These are phyloP conservation scores for Eutrema japonicum DNA, from an alignment of 345 rosid genomes.

Conservation along the genomic window DNA sequence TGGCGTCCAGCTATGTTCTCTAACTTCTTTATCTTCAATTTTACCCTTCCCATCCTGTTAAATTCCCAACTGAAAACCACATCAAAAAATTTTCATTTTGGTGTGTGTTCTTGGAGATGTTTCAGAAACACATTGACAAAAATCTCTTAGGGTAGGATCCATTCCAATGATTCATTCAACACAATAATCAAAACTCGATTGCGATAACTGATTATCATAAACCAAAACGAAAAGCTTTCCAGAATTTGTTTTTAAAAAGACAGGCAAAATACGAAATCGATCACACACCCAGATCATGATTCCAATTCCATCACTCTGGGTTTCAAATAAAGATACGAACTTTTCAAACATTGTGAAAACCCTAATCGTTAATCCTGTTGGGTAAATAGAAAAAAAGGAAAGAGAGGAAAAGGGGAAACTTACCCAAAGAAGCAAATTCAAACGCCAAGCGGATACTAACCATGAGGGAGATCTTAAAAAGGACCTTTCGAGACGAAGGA, in stretches of 20 bases:
- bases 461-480: conserved; percentile 43
- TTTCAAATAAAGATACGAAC: background rate
- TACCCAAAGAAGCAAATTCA: conserved; percentile 41
- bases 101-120: background rate
- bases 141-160: background rate
- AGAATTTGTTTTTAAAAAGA: background rate
- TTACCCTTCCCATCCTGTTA: conserved; percentile 89
- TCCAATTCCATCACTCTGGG: background rate
- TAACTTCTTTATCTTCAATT: conserved; percentile 80
- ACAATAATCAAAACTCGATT: background rate
- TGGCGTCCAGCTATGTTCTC: conserved; percentile 71
- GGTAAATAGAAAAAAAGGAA: conserved; percentile 2
- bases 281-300: conserved; percentile 18
- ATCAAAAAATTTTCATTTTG: background rate
- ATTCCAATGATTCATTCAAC: background rate
- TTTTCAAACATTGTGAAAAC: conserved; percentile 28
- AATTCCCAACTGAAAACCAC: conserved; percentile 2
- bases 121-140: background rate
- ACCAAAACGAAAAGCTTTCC: background rate
- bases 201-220: background rate
- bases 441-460: conserved; percentile 48
- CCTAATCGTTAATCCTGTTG: conserved; percentile 31
- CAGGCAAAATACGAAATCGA: background rate
- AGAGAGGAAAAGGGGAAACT: conserved; percentile 33
- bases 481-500: conserved; percentile 13